Percentiles rank a stretch among this genome's conserved stretches.
These are phyloP conservation scores for Adansonia grandidieri DNA, from an alignment of 441 rosid genomes.

Conservation along the genomic window DNA sequence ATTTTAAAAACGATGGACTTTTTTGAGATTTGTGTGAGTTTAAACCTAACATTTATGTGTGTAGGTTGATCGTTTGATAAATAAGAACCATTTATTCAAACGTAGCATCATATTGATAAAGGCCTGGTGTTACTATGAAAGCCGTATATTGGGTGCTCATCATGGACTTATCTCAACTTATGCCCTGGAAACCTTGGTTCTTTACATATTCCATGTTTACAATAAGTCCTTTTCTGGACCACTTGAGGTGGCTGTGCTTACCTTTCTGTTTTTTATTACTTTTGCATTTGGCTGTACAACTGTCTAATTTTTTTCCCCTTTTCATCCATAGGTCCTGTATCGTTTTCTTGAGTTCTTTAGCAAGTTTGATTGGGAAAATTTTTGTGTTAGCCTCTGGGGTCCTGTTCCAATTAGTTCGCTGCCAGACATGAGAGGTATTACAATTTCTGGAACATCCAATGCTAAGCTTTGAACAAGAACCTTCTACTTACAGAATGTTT, in stretches of 20 bases:
- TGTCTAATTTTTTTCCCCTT: slow-evolving; percentile 35
- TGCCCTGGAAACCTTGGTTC: slow-evolving; percentile 97
- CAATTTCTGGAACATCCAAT: slow-evolving; percentile 26
- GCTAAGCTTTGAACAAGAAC: slow-evolving; percentile 21
- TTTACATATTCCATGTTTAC: slow-evolving; percentile 95
- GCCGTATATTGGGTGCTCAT: slow-evolving; percentile 99
- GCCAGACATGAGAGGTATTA: slow-evolving; percentile 84
- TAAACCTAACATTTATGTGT: slow-evolving; percentile 28
- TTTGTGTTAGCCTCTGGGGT: slow-evolving; percentile 97
- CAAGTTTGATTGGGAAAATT: slow-evolving; percentile 99
- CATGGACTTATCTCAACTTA: slow-evolving; percentile 98
- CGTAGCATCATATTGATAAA: slow-evolving; percentile 96
- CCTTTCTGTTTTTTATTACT: slow-evolving; percentile 26
- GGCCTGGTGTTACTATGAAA: slow-evolving; percentile 99
- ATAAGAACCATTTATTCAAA: slow-evolving; percentile 87
- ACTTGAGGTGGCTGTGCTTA: slow-evolving; percentile 69
- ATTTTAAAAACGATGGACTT: slow-evolving; percentile 16
- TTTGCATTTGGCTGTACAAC: slow-evolving; percentile 20
- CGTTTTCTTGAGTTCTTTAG: slow-evolving; percentile 99
- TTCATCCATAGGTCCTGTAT: slow-evolving; percentile 75
- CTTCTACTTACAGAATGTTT: slow-evolving; percentile 22
- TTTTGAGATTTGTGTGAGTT: slow-evolving; percentile 13
- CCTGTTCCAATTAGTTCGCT: slow-evolving; percentile 88
- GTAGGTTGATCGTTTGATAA: slow-evolving; percentile 86
- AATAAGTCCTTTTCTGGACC: slow-evolving; percentile 91